Base-by-base conservation (phyloP, 371 early-diverging fungal species). In the Rhizopus microsporus region DNA sequence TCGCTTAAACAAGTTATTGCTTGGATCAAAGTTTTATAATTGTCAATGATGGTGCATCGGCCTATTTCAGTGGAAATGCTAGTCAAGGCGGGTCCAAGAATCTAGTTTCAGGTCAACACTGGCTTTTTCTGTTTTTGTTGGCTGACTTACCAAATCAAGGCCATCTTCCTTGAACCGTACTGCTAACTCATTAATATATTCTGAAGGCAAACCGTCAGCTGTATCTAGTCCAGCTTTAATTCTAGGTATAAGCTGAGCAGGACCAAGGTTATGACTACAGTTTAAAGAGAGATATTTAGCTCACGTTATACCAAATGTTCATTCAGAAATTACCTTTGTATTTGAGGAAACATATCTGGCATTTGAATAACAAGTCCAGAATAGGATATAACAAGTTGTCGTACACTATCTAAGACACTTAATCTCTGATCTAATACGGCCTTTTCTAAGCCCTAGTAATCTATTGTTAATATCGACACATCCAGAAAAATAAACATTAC, bases 301-400 rank as follows among this genome's bases (percentile, higher is more conserved):
- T 54, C 9, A 13, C 10, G 16, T 29, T 31, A 16, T n/a, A 38
- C 12, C 15, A 38, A 2, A 8, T 47, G 1, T 42, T 31, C 42
- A 34, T 53, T 4, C 9, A 52, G 51, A 9, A 42, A 56, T 35
- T 68, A 88, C 89, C 63, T 80, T 9, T 83, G 77, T 2, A 73
- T 40, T 57, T 92, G 93, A n/a, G 94, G 87, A 59, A 95, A 95
- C 88, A 91, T 92, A 35, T 91, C 94, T 10, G 91, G 90, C 72
- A 93, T 83, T 54, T 89, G 92, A 32, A 95, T 62, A 17, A 90
- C 82, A 45, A 96, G 76, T 9, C 94, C 94, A 42, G 87, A 79
- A 64, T 96, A 97, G 47, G 91, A 94, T 0, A 95, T 80, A 16
- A 93, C 53, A 50, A 96, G 57, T 0, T 48, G 68, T 45, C 81